Percentiles rank a stretch among this genome's conserved stretches.
phyloP scores from a whole-genome alignment of 495 filamentous ascomycete genomes.

The Aspergillus conjunctus region DNA sequence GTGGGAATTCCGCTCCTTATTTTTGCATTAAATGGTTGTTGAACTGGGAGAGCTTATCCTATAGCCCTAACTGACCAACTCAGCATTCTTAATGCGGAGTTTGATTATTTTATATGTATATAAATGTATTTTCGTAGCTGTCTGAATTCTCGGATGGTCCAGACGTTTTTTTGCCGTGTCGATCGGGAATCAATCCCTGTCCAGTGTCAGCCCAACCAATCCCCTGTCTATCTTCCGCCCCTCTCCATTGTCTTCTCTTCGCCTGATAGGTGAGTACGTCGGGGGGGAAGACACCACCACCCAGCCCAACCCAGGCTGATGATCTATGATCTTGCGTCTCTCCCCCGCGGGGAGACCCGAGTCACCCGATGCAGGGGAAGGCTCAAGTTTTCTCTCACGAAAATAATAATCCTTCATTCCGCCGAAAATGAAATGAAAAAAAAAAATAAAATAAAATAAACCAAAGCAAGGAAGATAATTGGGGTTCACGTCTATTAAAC shows the following conservation, averaged over 20 bases:
- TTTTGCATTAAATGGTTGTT: background rate
- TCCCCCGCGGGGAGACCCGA: slow-evolving; percentile 28
- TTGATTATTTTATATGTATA: background rate
- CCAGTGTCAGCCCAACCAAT: slow-evolving; percentile 21
- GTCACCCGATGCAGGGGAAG: slow-evolving; percentile 24
- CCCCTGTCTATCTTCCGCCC: background rate
- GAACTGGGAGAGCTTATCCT: background rate
- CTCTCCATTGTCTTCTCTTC: background rate
- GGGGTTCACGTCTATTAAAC: background rate
- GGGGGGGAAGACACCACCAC: background rate
- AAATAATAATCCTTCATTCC: too few species aligned
- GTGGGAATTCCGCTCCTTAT: background rate
- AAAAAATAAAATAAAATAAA: too few species aligned
- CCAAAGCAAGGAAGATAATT: too few species aligned
- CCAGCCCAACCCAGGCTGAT: slow-evolving; percentile 7
- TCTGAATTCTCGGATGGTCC: background rate
- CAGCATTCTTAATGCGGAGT: background rate
- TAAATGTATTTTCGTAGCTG: background rate
- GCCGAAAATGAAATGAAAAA: too few species aligned
- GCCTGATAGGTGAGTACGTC: slow-evolving; percentile 1
- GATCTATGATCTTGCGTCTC: slow-evolving; percentile 11
- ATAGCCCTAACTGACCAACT: too few species aligned
- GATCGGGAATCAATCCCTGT: slow-evolving; percentile 30
- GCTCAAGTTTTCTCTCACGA: too few species aligned
- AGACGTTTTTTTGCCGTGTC: slow-evolving; percentile 22